These are phyloP conservation scores for Seminavis robusta DNA, from an alignment of 108 stramenopile genomes.

Conservation along the genomic window DNA sequence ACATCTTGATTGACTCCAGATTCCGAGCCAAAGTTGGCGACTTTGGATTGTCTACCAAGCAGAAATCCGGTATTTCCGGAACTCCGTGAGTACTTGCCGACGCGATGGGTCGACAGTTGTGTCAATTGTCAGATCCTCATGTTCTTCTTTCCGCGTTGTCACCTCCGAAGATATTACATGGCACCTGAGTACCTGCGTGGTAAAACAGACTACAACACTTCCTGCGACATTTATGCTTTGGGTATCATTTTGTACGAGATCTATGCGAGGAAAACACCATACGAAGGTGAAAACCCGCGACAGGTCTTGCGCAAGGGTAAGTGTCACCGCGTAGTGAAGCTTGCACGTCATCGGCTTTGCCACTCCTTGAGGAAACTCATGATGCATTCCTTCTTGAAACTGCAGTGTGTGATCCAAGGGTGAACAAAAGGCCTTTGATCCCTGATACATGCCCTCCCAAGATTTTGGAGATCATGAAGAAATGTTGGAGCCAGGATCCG, in stretches of 20 bases:
- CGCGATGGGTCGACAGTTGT: too few species aligned
- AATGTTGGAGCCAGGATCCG: conserved; percentile 6
- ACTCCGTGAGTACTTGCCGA: too few species aligned
- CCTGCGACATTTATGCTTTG: conserved; percentile 60
- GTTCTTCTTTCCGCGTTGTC: too few species aligned
- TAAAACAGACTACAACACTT: conserved; percentile 34
- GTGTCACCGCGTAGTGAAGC: too few species aligned
- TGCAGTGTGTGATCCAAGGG: conserved; percentile 31
- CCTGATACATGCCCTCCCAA: conserved; percentile 18
- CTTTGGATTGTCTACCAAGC: conserved; percentile 38
- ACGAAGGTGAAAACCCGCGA: conserved; percentile 39
- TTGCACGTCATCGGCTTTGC: too few species aligned
- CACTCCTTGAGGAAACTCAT: too few species aligned
- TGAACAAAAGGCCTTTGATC: conserved; percentile 48
- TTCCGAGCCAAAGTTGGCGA: too few species aligned
- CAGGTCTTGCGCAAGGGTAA: conserved; percentile 26
- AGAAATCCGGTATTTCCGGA: conserved; percentile 51
- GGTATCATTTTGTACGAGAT: conserved; percentile 47
- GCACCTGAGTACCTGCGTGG: conserved; percentile 75
- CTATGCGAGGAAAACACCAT: conserved; percentile 48
- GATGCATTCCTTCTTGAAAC: too few species aligned
- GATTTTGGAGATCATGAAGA: conserved; percentile 4
- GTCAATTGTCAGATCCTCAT: too few species aligned
- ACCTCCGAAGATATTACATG: too few species aligned
- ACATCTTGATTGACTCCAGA: too few species aligned